Percentiles rank a stretch among this genome's conserved stretches.
Evolutionary conservation across 257 asterid species (phyloP).

Genomic region (Jacaranda copaia): DNA sequence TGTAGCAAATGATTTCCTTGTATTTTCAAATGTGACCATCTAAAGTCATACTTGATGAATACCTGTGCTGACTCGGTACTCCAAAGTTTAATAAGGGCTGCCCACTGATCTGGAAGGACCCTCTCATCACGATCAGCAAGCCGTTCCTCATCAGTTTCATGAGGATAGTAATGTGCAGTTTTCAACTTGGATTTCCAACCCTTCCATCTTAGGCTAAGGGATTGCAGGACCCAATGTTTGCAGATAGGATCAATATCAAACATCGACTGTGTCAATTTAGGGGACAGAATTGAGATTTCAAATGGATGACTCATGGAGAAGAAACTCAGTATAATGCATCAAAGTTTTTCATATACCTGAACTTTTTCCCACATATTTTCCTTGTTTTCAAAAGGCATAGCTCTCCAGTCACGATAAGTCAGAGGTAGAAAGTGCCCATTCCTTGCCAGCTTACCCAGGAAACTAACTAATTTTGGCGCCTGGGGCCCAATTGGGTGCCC

Average conservation of each 20-base stretch:
- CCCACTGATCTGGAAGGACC: constrained; percentile 59
- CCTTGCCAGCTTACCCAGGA: constrained; percentile 47
- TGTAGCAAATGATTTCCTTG: not conserved
- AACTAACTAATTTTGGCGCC: constrained; percentile 43
- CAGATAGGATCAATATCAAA: constrained; percentile 44
- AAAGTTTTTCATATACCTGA: constrained; percentile 38
- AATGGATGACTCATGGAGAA: not conserved
- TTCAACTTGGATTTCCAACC: constrained; percentile 48
- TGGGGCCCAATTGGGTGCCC: constrained; percentile 48
- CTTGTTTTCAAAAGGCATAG: constrained; percentile 44
- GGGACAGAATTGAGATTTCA: not conserved
- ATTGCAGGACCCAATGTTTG: constrained; percentile 44
- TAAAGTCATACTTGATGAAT: constrained; percentile 9
- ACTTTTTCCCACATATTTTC: constrained; percentile 50
- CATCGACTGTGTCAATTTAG: constrained; percentile 35
- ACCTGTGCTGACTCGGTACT: constrained; percentile 48
- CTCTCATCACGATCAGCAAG: constrained; percentile 54
- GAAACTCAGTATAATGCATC: not conserved
- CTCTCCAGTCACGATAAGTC: constrained; percentile 48
- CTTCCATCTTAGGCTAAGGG: constrained; percentile 47
- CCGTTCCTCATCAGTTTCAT: constrained; percentile 48
- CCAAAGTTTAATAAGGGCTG: constrained; percentile 49
- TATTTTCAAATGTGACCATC: not conserved
- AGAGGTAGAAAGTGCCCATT: constrained; percentile 48
- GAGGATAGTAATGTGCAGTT: constrained; percentile 41